Conservation (phyloP, 2,329 filamentous ascomycete species). For the Fusarium sp. region DNA sequence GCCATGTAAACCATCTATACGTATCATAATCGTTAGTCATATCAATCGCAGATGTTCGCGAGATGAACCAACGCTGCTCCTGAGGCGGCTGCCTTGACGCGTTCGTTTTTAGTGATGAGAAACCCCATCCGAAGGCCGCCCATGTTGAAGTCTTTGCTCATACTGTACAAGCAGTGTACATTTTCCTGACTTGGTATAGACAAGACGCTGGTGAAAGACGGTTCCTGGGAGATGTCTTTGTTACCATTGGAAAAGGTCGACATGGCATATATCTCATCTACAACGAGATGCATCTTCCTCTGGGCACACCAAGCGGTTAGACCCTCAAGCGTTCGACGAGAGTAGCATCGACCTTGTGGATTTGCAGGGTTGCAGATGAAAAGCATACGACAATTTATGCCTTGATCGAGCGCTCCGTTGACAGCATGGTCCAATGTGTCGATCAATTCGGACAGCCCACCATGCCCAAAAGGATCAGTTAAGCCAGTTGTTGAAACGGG, state of each 20-base stretch:
- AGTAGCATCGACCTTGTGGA: background rate
- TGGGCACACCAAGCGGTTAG: background rate
- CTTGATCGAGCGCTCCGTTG: background rate
- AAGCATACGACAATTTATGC: background rate
- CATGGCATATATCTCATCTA: background rate
- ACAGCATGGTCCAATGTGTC: background rate
- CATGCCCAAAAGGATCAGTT: background rate
- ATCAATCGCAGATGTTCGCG: no score
- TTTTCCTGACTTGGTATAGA: background rate
- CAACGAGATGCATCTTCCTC: background rate
- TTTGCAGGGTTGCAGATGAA: background rate
- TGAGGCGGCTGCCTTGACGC: background rate
- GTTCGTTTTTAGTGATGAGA: background rate
- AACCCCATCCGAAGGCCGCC: background rate
- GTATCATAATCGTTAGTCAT: background rate
- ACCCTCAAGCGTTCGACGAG: background rate
- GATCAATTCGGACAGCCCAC: background rate
- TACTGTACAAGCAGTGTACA: background rate
- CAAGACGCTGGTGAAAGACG: background rate
- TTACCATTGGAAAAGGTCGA: background rate
- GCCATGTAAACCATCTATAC: background rate
- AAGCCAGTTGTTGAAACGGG: background rate
- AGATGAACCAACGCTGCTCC: background rate
- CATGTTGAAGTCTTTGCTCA: conserved; percentile 4
- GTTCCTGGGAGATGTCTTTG: background rate